Percentiles rank a stretch among this genome's conserved stretches.
Evolutionary conservation across 805 yeast genomes (phyloP).

Genomic region (Yarrowia hollandica): DNA sequence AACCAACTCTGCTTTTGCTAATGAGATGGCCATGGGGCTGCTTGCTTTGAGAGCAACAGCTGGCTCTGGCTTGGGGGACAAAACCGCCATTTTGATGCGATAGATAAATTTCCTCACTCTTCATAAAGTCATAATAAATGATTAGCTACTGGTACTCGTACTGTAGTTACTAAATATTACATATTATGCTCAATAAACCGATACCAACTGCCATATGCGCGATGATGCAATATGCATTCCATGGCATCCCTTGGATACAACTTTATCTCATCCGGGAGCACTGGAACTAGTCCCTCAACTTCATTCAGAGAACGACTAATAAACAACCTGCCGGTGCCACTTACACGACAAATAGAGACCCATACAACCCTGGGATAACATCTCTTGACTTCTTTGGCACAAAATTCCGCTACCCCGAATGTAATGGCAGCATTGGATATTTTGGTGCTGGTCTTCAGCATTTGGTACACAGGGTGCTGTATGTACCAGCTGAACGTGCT

Average conservation of each 20-base stretch:
- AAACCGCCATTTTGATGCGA: not conserved
- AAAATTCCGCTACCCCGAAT: slow-evolving; percentile 6
- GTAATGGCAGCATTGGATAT: slow-evolving; percentile 16
- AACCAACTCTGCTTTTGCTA: not conserved
- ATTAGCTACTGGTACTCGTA: too few species aligned
- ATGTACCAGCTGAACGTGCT: slow-evolving; percentile 24
- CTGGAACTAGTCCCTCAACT: not conserved
- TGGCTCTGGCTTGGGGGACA: not conserved
- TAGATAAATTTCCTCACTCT: too few species aligned
- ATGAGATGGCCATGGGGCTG: slow-evolving; percentile 3
- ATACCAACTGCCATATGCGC: not conserved
- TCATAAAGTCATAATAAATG: too few species aligned
- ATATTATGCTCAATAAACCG: not conserved
- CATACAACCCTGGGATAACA: not conserved
- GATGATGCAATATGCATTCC: slow-evolving; percentile 11
- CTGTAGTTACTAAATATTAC: too few species aligned
- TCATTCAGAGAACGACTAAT: not conserved
- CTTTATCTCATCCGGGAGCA: slow-evolving; percentile 3
- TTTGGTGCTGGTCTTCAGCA: slow-evolving; percentile 11
- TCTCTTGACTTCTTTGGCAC: not conserved
- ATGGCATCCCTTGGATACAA: not conserved
- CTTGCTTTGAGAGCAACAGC: slow-evolving; percentile 1
- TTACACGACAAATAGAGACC: not conserved
- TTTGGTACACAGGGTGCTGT: slow-evolving; percentile 20
- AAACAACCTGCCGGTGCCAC: not conserved